A percentile compares a stretch with the other conserved stretches of the same genome.
Conservation (phyloP, 495 filamentous ascomycete species). For the Cetradonia linearis region DNA sequence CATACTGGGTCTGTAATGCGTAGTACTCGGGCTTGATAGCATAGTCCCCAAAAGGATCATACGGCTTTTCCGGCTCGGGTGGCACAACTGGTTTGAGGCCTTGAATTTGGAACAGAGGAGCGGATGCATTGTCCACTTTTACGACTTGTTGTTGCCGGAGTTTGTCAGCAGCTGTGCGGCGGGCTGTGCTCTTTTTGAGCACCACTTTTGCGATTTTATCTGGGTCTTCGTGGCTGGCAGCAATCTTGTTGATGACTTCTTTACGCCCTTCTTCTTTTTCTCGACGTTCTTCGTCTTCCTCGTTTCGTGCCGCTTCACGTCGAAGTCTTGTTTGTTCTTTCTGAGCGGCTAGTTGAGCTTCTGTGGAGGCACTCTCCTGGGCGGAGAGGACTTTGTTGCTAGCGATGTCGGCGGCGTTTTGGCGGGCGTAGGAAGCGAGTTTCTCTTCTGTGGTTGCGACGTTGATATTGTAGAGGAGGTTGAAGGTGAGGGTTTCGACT, state of each 20-base stretch:
- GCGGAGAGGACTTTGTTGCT: slow-evolving; percentile 44
- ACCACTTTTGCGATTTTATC: slow-evolving; percentile 48
- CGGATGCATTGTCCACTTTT: slow-evolving; percentile 28
- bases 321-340: slow-evolving; percentile 52
- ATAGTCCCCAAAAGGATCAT: slow-evolving; percentile 79
- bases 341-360: slow-evolving; percentile 56
- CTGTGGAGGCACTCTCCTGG: slow-evolving; percentile 44
- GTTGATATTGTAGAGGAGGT: slow-evolving; percentile 64
- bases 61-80: slow-evolving; percentile 58
- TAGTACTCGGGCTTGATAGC: slow-evolving; percentile 60
- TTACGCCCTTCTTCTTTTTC: slow-evolving; percentile 50
- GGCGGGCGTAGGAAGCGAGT: slow-evolving; percentile 55
- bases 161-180: slow-evolving; percentile 41
- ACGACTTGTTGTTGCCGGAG: slow-evolving; percentile 33
- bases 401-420: slow-evolving; percentile 51
- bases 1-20: slow-evolving; percentile 54
- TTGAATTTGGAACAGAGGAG: slow-evolving; percentile 47
- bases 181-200: slow-evolving; percentile 55
- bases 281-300: slow-evolving; percentile 54
- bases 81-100: slow-evolving; percentile 60
- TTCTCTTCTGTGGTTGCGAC: slow-evolving; percentile 58
- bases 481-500: slow-evolving; percentile 82
- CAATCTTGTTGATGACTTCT: slow-evolving; percentile 46
- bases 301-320: slow-evolving; percentile 44
- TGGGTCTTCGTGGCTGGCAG: slow-evolving; percentile 37